phyloP scores from a whole-genome alignment of 23 red algal species.

The Gracilaria caudata region DNA sequence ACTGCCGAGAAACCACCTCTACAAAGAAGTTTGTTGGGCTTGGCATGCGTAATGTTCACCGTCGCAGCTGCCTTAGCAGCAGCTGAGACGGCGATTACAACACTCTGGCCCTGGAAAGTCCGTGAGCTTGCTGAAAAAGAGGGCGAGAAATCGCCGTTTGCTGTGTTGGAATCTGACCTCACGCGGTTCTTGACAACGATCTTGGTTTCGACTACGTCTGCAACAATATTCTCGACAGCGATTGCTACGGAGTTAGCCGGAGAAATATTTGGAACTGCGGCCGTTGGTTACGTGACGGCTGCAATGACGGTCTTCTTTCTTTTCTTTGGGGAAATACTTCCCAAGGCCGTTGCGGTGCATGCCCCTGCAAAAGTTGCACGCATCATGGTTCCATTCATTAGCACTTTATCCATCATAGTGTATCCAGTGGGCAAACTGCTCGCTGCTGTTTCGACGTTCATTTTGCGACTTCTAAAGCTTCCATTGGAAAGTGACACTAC shows the following conservation, averaged over 20 bases:
- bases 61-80: constrained; percentile 82
- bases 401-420: constrained; percentile 86
- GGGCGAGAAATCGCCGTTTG: constrained; percentile 82
- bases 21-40: constrained; percentile 15
- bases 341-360: constrained; percentile 94
- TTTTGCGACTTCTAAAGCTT: constrained; percentile 76
- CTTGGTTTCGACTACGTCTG: constrained; percentile 84
- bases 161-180: constrained; percentile 83
- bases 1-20: constrained; percentile 33
- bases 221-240: constrained; percentile 89
- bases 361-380: constrained; percentile 83
- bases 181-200: constrained; percentile 98
- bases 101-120: constrained; percentile 98
- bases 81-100: constrained; percentile 97
- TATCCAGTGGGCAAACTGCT: constrained; percentile 96
- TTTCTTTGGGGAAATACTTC: constrained; percentile 99
- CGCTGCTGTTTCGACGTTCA: constrained; percentile 68
- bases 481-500: constrained; percentile 70
- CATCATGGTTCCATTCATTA: constrained; percentile 86
- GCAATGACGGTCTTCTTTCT: constrained; percentile 92
- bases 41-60: constrained; percentile 70
- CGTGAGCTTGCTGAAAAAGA: constrained; percentile 89
- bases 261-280: constrained; percentile 80
- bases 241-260: constrained; percentile 93
- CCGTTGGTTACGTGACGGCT: constrained; percentile 86